Evolutionary conservation across 495 filamentous ascomycete species (phyloP).

Genomic region (Chaetomium tenue): DNA sequence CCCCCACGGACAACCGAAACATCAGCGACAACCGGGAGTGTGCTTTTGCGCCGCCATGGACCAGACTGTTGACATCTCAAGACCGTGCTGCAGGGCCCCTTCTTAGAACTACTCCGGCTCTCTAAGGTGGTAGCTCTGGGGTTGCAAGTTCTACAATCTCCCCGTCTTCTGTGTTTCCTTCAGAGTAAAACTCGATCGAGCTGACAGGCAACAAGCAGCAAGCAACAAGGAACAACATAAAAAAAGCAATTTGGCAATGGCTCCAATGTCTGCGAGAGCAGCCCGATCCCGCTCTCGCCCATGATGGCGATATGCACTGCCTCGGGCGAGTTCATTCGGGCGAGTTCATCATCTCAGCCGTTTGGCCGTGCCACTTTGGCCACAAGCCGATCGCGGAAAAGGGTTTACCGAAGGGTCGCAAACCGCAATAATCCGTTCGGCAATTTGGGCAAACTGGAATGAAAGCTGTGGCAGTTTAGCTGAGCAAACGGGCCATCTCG

Average conservation of each 20-base stretch:
- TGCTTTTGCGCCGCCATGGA: too few species aligned
- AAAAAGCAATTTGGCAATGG: not conserved
- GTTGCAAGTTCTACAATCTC: too few species aligned
- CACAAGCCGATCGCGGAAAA: not conserved
- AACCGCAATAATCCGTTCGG: not conserved
- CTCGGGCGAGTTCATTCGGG: not conserved
- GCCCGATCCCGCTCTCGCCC: not conserved
- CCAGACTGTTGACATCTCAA: too few species aligned
- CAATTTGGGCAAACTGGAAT: not conserved
- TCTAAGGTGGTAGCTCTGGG: too few species aligned
- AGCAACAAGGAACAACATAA: too few species aligned
- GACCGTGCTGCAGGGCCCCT: too few species aligned
- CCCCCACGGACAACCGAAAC: too few species aligned
- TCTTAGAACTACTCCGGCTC: too few species aligned
- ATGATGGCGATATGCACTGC: not conserved
- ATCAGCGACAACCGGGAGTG: too few species aligned
- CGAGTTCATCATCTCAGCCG: not conserved
- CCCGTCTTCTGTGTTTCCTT: too few species aligned
- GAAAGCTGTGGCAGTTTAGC: not conserved
- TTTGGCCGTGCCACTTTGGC: not conserved
- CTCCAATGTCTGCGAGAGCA: not conserved
- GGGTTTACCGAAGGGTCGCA: not conserved
- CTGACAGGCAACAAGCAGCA: too few species aligned
- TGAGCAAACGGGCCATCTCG: not conserved
- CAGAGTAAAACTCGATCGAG: too few species aligned